Conservation (phyloP, 2,329 filamentous ascomycete species). For the Metarhizium brunneum region DNA sequence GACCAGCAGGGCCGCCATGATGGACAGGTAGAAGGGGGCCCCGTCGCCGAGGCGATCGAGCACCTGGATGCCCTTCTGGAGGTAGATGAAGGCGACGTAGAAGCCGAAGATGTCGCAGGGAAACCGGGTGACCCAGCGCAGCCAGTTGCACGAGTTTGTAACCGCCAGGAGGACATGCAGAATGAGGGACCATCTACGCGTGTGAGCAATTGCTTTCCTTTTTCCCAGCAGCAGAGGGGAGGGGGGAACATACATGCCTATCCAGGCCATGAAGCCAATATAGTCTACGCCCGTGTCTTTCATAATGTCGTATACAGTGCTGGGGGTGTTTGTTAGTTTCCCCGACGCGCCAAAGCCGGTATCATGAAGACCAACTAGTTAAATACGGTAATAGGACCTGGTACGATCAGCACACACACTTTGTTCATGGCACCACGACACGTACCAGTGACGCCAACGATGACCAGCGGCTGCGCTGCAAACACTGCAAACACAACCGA, state of each 20-base stretch:
- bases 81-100: constrained; percentile 85
- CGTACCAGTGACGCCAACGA: constrained; percentile 75
- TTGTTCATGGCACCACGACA: not conserved
- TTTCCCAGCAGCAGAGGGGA: not conserved
- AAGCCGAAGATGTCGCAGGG: constrained; percentile 92
- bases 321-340: constrained; percentile 15
- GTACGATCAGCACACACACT: not conserved
- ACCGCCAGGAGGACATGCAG: constrained; percentile 79
- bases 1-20: constrained; percentile 67
- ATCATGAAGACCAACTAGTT: constrained; percentile 53
- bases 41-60: constrained; percentile 62
- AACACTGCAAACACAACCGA: constrained; percentile 72
- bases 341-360: not conserved
- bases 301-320: constrained; percentile 85
- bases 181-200: constrained; percentile 63
- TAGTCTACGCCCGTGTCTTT: constrained; percentile 68
- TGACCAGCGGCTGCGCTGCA: constrained; percentile 77
- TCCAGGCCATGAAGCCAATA: constrained; percentile 86
- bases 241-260: constrained; percentile 51
- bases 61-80: constrained; percentile 85
- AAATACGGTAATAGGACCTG: constrained; percentile 83
- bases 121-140: constrained; percentile 86
- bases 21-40: constrained; percentile 67
- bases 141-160: constrained; percentile 77
- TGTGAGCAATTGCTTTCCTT: not conserved